Evolutionary conservation across 2,329 filamentous ascomycete species (phyloP), one percentile per base, ranked within the genome.

Genomic region (Cylindrodendrum hubeiense): DNA sequence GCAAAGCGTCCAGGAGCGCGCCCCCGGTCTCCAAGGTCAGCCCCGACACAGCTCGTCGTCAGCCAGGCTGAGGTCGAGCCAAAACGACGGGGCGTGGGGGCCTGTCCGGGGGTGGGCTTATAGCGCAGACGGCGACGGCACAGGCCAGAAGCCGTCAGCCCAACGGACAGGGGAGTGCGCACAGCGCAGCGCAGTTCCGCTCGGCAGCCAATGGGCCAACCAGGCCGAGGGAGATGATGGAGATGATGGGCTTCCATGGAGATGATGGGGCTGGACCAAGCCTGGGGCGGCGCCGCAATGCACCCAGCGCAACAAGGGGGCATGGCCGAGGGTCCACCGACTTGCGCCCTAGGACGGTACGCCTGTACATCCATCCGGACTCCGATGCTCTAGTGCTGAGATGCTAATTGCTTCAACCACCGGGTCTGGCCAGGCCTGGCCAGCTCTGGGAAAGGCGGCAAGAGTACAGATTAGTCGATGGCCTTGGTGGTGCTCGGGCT

Each of bases 11-110:
- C 44, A 47, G 44, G 44, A 28, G 24, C 53, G 21, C 19, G n/a
- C 24, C 41, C 52, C 60, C 22, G 49, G 60, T 62, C 59, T 22
- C 28, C 46, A 30, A 53, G 51, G 59, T 61, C 33, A 61, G 50
- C 49, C 57, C 33, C 15, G 21, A 24, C 56, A 56, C 37, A 51
- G 49, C 56, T 59, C 47, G 47, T 41, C 30, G 55, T 56, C 26
- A 59, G 56, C 26, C 49, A 53, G 57, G 57, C 57, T 60, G 57
- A 53, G 33, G 19, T 50, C 21, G 28, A 50, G 47, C 19, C 28
- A 34, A 34, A 30, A n/a, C 26, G 47, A 33, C 10, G 13, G 17
- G 24, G 24, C 17, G n/a, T 43, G 41, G 24, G 7, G 46, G 26
- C 5, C 7, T 19, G 26, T 3, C 28, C 9, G 28, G 28, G 28